These are phyloP conservation scores for Metarhizium guizhouense DNA, from an alignment of 2,329 filamentous ascomycete species.

Conservation along the genomic window DNA sequence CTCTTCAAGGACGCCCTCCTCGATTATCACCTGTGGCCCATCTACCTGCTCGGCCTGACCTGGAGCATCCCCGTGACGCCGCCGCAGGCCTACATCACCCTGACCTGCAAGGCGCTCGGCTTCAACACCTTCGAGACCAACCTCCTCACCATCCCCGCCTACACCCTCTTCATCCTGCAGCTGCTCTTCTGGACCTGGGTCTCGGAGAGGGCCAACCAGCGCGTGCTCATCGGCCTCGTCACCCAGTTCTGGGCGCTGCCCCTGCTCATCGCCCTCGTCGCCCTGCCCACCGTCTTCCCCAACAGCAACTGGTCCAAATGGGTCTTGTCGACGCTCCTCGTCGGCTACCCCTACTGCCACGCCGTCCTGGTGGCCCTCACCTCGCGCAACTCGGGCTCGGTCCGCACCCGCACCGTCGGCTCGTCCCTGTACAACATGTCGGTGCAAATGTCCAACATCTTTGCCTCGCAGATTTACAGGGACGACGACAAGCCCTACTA, in stretches of 20 bases:
- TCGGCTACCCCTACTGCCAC: slow-evolving; percentile 21
- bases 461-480: slow-evolving; percentile 29
- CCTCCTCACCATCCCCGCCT: slow-evolving; percentile 44
- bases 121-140: slow-evolving; percentile 41
- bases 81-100: slow-evolving; percentile 40
- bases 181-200: slow-evolving; percentile 34
- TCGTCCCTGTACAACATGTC: slow-evolving; percentile 47
- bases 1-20: slow-evolving; percentile 38
- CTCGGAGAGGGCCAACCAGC: slow-evolving; percentile 33
- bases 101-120: slow-evolving; percentile 37
- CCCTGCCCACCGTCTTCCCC: slow-evolving; percentile 14
- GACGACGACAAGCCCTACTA: slow-evolving; percentile 21
- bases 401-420: slow-evolving; percentile 48
- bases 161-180: slow-evolving; percentile 27
- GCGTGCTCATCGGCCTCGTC: slow-evolving; percentile 29
- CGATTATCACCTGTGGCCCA: slow-evolving; percentile 47
- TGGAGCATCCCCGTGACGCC: slow-evolving; percentile 38
- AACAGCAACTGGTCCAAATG: slow-evolving; percentile 22
- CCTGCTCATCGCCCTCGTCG: slow-evolving; percentile 37
- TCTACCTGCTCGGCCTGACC: slow-evolving; percentile 41
- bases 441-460: slow-evolving; percentile 24
- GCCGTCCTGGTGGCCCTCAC: slow-evolving; percentile 45
- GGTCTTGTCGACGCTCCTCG: slow-evolving; percentile 22
- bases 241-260: slow-evolving; percentile 46
- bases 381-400: slow-evolving; percentile 48